Percentiles rank a stretch among this genome's conserved stretches.
phyloP scores from a whole-genome alignment of 2,329 filamentous ascomycete genomes.

The Fusarium nisikadoi region DNA sequence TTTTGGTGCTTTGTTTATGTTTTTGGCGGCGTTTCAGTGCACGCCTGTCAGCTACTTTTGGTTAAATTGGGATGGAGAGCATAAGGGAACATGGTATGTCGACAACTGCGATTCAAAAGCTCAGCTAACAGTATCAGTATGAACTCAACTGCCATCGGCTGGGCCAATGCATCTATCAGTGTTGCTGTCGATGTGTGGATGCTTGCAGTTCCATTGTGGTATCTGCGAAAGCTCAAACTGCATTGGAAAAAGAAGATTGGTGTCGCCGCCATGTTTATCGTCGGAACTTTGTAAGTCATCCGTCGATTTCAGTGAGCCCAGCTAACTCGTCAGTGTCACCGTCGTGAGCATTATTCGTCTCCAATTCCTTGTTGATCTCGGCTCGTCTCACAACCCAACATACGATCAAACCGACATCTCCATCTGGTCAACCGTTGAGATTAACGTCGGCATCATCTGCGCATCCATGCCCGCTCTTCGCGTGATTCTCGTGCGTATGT shows the following conservation, averaged over 20 bases:
- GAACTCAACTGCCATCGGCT: conserved; percentile 53
- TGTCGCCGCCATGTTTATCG: conserved; percentile 55
- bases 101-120: fast-evolving
- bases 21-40: conserved; percentile 52
- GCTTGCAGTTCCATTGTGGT: conserved; percentile 53
- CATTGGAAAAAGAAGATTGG: conserved; percentile 56
- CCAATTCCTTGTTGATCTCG: conserved; percentile 43
- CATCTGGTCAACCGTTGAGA: conserved; percentile 51
- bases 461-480: conserved; percentile 49
- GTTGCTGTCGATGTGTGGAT: conserved; percentile 57
- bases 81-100: conserved; percentile 51
- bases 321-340: conserved; percentile 43
- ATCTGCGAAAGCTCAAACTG: conserved; percentile 49
- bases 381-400: conserved; percentile 44
- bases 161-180: conserved; percentile 55
- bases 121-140: conserved; percentile 34
- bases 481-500: conserved; percentile 43
- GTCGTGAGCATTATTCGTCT: conserved; percentile 47
- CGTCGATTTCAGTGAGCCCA: neutral
- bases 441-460: conserved; percentile 52
- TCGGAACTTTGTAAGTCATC: conserved; percentile 53
- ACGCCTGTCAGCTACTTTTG: conserved; percentile 54
- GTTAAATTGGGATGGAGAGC: conserved; percentile 54
- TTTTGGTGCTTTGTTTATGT: conserved; percentile 48
- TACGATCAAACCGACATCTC: conserved; percentile 46